phyloP scores from a whole-genome alignment of 2,329 filamentous ascomycete species.

The Aspergillus niger region DNA sequence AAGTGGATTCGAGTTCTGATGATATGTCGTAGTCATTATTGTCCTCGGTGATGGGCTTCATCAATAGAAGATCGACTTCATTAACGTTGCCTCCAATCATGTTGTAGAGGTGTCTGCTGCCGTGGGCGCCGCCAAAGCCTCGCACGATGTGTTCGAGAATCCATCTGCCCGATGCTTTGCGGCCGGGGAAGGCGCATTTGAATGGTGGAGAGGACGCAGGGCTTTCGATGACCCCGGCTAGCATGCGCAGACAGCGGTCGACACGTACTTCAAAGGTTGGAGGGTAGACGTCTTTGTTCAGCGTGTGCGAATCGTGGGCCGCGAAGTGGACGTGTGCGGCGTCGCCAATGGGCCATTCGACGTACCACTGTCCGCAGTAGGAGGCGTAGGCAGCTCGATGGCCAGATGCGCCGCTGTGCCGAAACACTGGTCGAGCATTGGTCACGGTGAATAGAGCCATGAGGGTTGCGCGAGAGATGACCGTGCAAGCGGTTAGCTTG shows the following conservation, averaged over 20 bases:
- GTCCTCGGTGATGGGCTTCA: neutral
- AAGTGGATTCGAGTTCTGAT: neutral
- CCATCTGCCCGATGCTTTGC: slow-evolving; percentile 7
- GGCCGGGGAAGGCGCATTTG: slow-evolving; percentile 13
- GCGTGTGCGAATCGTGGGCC: slow-evolving; percentile 7
- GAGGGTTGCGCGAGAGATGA: slow-evolving; percentile 11
- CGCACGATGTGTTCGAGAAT: slow-evolving; percentile 4
- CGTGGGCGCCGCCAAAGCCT: slow-evolving; percentile 12
- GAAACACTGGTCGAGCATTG: slow-evolving; percentile 5
- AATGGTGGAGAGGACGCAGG: neutral
- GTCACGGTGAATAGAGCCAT: slow-evolving; percentile 11
- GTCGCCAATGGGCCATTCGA: slow-evolving; percentile 13
- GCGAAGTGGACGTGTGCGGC: slow-evolving; percentile 7
- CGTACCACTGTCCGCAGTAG: slow-evolving; percentile 11
- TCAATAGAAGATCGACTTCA: slow-evolving; percentile 10
- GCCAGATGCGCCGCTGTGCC: slow-evolving; percentile 8
- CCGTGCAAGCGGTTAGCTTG: slow-evolving; percentile 6
- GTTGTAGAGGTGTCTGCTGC: slow-evolving; percentile 14
- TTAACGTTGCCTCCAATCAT: slow-evolving; percentile 15
- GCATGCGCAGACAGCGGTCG: slow-evolving; percentile 11
- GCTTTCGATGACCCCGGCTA: slow-evolving; percentile 9
- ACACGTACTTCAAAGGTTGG: slow-evolving; percentile 3
- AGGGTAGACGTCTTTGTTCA: slow-evolving; percentile 10
- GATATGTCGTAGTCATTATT: too few species aligned
- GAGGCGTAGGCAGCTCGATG: slow-evolving; percentile 13